phyloP scores from a whole-genome alignment of 768 basidiomycete genomes.

The Hemileccinum impolitum region DNA sequence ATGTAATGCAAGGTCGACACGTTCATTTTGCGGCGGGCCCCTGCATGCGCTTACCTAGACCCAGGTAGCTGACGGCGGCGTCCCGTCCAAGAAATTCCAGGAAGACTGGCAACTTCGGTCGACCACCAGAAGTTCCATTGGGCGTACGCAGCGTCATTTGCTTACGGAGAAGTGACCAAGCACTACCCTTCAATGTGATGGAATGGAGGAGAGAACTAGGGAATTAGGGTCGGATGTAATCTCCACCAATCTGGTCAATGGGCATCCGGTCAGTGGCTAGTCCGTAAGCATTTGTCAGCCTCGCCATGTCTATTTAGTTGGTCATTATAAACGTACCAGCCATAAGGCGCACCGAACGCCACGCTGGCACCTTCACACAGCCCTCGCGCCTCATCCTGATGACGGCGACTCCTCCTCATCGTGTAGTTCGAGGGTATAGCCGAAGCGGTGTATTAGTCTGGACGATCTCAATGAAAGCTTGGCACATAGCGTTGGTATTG shows the following conservation, averaged over 20 bases:
- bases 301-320: slow-evolving; percentile 1
- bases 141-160: slow-evolving; percentile 10
- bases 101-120: slow-evolving; percentile 12
- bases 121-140: slow-evolving; percentile 8
- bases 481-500: slow-evolving; percentile 1
- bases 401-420: slow-evolving; percentile 3
- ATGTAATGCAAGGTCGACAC: slow-evolving; percentile 16
- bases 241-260: slow-evolving; percentile 16
- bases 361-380: slow-evolving; percentile 14
- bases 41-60: slow-evolving; percentile 13
- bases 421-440: slow-evolving; percentile 1
- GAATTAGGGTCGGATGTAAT: slow-evolving; percentile 21
- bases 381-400: slow-evolving; percentile 10
- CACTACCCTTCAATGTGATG: slow-evolving; percentile 19
- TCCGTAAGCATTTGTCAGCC: slow-evolving; percentile 23
- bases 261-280: slow-evolving; percentile 13
- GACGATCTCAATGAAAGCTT: slow-evolving; percentile 2
- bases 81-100: slow-evolving; percentile 6
- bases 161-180: slow-evolving; percentile 10
- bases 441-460: slow-evolving; percentile 10
- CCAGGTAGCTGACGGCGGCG: slow-evolving; percentile 5
- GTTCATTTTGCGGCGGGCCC: slow-evolving; percentile 13
- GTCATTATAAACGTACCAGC: slow-evolving; percentile 12
- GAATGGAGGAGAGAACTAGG: slow-evolving; percentile 19
- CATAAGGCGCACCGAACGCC: slow-evolving; percentile 16